Base-by-base conservation (phyloP, 345 rosid species). In the Draba incana region DNA sequence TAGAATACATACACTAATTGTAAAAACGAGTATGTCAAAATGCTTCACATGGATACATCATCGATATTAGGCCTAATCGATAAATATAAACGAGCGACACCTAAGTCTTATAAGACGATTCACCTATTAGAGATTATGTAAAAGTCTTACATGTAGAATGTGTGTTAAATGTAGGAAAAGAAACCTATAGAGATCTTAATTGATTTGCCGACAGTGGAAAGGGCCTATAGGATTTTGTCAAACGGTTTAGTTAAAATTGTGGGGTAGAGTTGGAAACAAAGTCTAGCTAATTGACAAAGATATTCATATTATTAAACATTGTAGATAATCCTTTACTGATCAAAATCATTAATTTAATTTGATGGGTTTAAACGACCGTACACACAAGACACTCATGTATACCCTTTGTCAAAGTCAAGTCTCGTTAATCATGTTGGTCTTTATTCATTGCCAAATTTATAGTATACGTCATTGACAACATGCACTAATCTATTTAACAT, bases 121-220 rank as follows among this genome's bases (percentile, higher is more conserved):
- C 62, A 12, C 6, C 63, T 59, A 25, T 13, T 41, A 7, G 35
- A 41, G 20, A 42, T n/a, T 25, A 60, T 59, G 50, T n/a, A 59
- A 13, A 8, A 62, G 42, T 62, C 12, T 5, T 10, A 5, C 46
- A 3, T 27, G 64, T 25, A 42, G 35, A 35, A 5, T 39, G 1
- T 41, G 30, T 10, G 59, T 27, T 24, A 31, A 27, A 30, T 53
- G 51, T 7, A 53, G 39, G 60, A 57, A 68, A 33, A 38, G 33
- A 15, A 28, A 28, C 9, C n/a, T n/a, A 53, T 71, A 16, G 9
- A 20, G 24, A 56, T 56, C 57, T 27, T 14, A 47, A 56, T 56
- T 27, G 39, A 56, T 20, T 41, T 56, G 66, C 76, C 77, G 71
- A 72, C 71, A 65, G 53, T 56, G 43, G 70, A 64, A 64, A 31